Evolutionary conservation across 768 basidiomycete genomes (phyloP).

Genomic region (Gloeostereum incarnatum): DNA sequence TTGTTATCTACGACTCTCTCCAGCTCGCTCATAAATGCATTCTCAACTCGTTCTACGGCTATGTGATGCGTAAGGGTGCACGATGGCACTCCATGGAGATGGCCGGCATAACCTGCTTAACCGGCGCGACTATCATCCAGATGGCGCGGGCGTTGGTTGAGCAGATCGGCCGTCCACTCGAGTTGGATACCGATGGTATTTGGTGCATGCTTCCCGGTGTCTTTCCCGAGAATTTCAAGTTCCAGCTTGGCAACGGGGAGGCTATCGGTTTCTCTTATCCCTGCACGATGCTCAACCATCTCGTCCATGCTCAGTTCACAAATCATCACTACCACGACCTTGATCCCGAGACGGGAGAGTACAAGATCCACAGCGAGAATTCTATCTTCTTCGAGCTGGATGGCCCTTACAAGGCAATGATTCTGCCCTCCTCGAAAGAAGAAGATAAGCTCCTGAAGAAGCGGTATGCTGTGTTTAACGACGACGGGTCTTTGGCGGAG

Average conservation of each 20-base stretch:
- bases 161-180: slow-evolving; percentile 93
- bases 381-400: slow-evolving; percentile 99
- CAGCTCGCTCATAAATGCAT: slow-evolving; percentile 99
- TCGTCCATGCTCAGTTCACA: slow-evolving; percentile 91
- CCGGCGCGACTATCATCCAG: slow-evolving; percentile 96
- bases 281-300: slow-evolving; percentile 98
- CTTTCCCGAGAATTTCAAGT: slow-evolving; percentile 97
- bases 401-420: slow-evolving; percentile 98
- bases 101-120: slow-evolving; percentile 98
- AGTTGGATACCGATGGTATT: slow-evolving; percentile 97
- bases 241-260: slow-evolving; percentile 85
- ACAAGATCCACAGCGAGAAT: slow-evolving; percentile 86
- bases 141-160: slow-evolving; percentile 97
- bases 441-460: slow-evolving; percentile 98
- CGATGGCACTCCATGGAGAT: slow-evolving; percentile 99
- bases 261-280: slow-evolving; percentile 88
- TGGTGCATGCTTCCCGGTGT: slow-evolving; percentile 99
- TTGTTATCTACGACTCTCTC: slow-evolving; percentile 95
- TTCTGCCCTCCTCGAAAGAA: slow-evolving; percentile 96
- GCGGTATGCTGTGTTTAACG: slow-evolving; percentile 97
- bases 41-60: slow-evolving; percentile 99
- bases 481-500: slow-evolving; percentile 95
- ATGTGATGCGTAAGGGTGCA: slow-evolving; percentile 99
- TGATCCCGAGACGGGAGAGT: slow-evolving; percentile 76
- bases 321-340: slow-evolving; percentile 97